Base-by-base conservation (phyloP, 257 asterid species). In the Thymus mandschuricus region DNA sequence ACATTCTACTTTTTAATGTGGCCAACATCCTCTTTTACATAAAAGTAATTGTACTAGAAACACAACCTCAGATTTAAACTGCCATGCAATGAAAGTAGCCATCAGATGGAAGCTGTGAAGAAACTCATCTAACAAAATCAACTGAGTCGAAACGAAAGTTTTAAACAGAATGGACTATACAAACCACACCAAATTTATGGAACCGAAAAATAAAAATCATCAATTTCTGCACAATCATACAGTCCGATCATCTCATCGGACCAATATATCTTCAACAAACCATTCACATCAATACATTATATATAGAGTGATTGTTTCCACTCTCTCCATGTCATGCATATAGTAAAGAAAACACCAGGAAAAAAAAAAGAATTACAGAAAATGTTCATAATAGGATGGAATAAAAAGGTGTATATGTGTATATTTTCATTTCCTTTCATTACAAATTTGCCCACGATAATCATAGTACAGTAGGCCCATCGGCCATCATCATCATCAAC, bases 211-310 rank as follows among this genome's bases (percentile, higher is more conserved):
- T 13, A 3, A 48, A 48, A 51, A 30, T 48, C 10, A 31, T 11
- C 10, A 68, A 10, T 41, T 43, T 50, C 67, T 30, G n/a, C 58
- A 48, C 59, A 63, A 62, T 52, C 27, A 10, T 55, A 28, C 38
- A 55, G n/a, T 76, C 61, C 41, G 38, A 8, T 52, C 54, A 76
- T 76, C 28, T 63, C 62, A 21, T 21, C 21, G 21, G 21, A 50
- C 4, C 31, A 3, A 15, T 9, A 40, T 54, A 21, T 70, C 58
- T 46, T 12, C 46, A 70, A 29, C 15, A 45, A 60, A 71, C 48
- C 56, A 52, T 59, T 40, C 10, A 35, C 10, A 58, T 41, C 21
- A 21, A 21, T 21, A 21, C 21, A 21, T 21, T 21, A 21, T 33
- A n/a, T 41, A 41, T 1, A 9, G 5, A 9, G 11, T 46, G 12